Base-by-base conservation (phyloP, 768 basidiomycete genomes). In the Leccinum rimulosum region DNA sequence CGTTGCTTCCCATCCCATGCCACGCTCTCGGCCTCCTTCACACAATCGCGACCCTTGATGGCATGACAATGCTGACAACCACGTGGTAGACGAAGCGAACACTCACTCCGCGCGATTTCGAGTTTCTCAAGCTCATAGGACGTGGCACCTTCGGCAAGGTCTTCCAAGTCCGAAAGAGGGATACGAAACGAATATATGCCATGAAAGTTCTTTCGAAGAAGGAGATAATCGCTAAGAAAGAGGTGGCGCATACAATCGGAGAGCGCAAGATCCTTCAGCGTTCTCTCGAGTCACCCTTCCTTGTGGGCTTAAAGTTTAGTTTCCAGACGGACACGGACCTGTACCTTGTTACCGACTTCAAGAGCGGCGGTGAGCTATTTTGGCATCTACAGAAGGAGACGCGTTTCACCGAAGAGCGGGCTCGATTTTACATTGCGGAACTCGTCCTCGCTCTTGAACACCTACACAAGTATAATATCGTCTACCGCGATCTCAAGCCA, bases 131-230 rank as follows among this genome's bases (percentile, higher is more conserved):
- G 74, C 89, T 99, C 58, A 98, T 99, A 75, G 97, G 97, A 58
- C 87, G 95, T 52, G 97, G 97, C 2, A 98, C 97, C 0, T 99
- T 99, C 72, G 97, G 95, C 51, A 91, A 94, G 56, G 97, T 99
- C 19, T 98, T 98, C 81, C 97, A 99, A 75, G 97, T 99, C 52
- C 92, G 97, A 61, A 99, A 99, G 78, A 87, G 82, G 73, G 95
- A 99, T 78, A 99, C 97, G 45, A 91, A 93, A 74, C 91, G 97
- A 50, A 98, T 99, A 76, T 99, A 98, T 78, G 97, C 97, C 54
- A 98, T 99, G 96, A 99, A 99, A 71, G 93, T 98, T 57, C 82
- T 99, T 40, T 95, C 93, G 33, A 99, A 99, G 79, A 95, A 93
- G 80, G 97, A 99, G 76, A 98, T 99, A 67, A 86, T 98, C 56